phyloP scores from a whole-genome alignment of 176 grass and related monocot genomes.

The Carex littledalei region DNA sequence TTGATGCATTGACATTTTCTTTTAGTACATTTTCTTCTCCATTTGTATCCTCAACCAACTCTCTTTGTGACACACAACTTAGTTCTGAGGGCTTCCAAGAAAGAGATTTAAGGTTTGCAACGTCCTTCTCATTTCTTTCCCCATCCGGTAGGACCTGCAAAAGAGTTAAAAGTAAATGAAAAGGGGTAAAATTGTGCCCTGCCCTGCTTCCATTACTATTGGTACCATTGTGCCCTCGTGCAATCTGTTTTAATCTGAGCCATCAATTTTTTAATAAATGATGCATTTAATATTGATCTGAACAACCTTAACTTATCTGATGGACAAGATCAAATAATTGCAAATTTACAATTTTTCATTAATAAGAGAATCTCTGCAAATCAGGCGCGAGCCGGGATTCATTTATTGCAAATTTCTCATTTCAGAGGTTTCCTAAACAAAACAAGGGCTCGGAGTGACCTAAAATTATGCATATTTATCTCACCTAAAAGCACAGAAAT shows the following conservation, averaged over 20 bases:
- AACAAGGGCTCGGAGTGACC: neutral
- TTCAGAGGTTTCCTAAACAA: neutral
- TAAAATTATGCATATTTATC: neutral
- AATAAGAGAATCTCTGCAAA: neutral
- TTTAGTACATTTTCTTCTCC: conserved; percentile 29
- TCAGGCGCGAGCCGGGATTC: neutral
- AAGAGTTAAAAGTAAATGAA: neutral
- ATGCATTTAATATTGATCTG: neutral
- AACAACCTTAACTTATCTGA: neutral
- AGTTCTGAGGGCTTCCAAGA: conserved; percentile 16
- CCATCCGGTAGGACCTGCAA: neutral
- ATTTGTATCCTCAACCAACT: conserved; percentile 20
- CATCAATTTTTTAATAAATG: neutral
- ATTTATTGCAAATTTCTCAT: neutral
- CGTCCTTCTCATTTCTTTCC: conserved; percentile 22
- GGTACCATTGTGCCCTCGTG: neutral
- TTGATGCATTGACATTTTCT: conserved; percentile 35
- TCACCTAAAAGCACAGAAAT: neutral
- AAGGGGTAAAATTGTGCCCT: neutral
- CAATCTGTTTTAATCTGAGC: neutral
- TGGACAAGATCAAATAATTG: neutral
- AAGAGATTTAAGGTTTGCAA: conserved; percentile 4
- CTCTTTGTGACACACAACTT: conserved; percentile 32
- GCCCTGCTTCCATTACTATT: neutral
- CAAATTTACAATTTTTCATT: neutral